Percentiles rank a stretch among this genome's conserved stretches.
Conservation (phyloP, 2,329 filamentous ascomycete species). For the Penicillium expansum region DNA sequence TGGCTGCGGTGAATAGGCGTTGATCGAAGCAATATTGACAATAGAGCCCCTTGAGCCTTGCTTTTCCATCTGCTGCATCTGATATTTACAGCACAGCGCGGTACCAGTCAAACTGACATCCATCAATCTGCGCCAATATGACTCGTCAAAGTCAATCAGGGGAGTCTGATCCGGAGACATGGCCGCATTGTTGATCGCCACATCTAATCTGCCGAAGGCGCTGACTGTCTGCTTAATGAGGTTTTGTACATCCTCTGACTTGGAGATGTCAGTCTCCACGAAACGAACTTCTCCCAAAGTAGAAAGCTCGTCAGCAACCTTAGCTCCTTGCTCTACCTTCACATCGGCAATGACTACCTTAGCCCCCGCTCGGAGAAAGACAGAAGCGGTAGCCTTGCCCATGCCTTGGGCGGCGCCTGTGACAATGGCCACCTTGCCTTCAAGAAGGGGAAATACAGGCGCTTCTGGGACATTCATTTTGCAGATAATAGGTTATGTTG, state of each 20-base stretch:
- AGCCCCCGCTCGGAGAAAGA: constrained; percentile 78
- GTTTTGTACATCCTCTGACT: constrained; percentile 29
- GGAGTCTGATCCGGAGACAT: constrained; percentile 23
- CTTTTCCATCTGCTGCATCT: constrained; percentile 43
- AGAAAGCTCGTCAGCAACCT: constrained; percentile 11
- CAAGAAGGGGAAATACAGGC: constrained; percentile 7
- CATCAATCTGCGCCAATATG: constrained; percentile 38
- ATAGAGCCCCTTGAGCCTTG: constrained; percentile 32
- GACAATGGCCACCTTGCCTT: constrained; percentile 21
- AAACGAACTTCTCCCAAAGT: constrained; percentile 22
- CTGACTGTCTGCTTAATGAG: constrained; percentile 34
- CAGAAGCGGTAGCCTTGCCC: constrained; percentile 29
- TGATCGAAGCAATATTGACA: constrained; percentile 45
- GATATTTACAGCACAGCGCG: constrained; percentile 30
- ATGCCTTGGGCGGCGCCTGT: constrained; percentile 33
- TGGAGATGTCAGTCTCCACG: constrained; percentile 29
- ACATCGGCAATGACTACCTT: constrained; percentile 76
- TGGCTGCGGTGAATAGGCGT: constrained; percentile 35
- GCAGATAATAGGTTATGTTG: not conserved
- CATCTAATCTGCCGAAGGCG: constrained; percentile 41
- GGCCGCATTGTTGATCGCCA: constrained; percentile 46
- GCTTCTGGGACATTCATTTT: not conserved
- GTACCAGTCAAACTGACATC: constrained; percentile 44
- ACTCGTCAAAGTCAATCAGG: constrained; percentile 32
- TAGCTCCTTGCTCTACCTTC: constrained; percentile 46